A percentile compares a stretch with the other conserved stretches of the same genome.
Conservation (phyloP, 2,329 filamentous ascomycete species). For the Colletotrichum chrysophilum region DNA sequence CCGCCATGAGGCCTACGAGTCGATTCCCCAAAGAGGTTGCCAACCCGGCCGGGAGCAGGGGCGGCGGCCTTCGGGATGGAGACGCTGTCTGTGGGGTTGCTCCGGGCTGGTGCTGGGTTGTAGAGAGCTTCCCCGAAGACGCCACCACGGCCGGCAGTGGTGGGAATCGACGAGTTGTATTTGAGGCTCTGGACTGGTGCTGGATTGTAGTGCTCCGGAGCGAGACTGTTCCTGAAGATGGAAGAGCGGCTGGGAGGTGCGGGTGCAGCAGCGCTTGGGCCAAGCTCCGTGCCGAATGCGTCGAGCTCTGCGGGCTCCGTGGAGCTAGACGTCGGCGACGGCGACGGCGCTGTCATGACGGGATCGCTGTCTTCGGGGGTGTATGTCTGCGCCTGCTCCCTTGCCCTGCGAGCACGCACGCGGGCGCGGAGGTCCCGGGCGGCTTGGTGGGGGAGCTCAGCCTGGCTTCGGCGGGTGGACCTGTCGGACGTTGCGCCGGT, state of each 20-base stretch:
- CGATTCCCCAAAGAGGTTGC: accelerated
- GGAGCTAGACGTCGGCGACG: background rate
- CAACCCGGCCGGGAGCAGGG: accelerated
- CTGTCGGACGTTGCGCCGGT: accelerated
- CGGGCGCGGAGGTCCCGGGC: background rate
- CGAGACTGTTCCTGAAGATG: too few relatives aligned
- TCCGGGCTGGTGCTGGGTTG: background rate
- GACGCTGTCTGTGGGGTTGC: accelerated
- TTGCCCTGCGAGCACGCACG: background rate
- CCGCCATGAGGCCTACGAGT: accelerated
- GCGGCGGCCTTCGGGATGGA: accelerated
- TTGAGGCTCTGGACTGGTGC: background rate
- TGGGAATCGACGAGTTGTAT: too few relatives aligned
- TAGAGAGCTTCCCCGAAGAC: background rate
- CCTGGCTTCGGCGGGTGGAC: background rate
- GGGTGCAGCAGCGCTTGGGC: background rate
- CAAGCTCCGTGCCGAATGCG: background rate
- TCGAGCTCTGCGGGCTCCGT: background rate
- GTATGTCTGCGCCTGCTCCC: background rate
- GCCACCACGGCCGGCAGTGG: background rate
- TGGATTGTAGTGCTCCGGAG: background rate
- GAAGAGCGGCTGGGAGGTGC: accelerated
- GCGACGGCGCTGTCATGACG: background rate
- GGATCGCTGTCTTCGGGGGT: background rate
- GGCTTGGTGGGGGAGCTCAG: background rate